Evolutionary conservation across 192 early-diverging fungal genomes (phyloP), one percentile per base, ranked within the genome.

Genomic region (Coemansia sp.): DNA sequence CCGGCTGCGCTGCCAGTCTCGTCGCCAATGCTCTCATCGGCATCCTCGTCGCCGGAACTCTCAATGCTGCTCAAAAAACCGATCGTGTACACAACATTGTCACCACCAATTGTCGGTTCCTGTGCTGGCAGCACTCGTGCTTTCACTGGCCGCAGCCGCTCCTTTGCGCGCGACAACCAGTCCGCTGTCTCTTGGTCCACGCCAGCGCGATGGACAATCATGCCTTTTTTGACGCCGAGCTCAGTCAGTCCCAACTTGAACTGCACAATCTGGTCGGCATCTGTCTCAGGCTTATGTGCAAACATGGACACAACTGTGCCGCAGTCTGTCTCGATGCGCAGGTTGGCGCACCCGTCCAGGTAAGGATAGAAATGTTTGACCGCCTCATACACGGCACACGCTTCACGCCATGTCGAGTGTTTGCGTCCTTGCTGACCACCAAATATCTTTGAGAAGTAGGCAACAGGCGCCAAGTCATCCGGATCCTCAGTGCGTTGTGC

Each of bases 391-490:
- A 66, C 23, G 6, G 58, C 70, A 29, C 43, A 54, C 1, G 64
- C 63, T 22, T 73, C 70, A 16, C 54, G 45, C 53, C 47, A 73
- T 3, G 64, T 57, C 4, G 64, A 24, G 19, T 65, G 65, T 4
- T 52, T 41, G 12, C 32, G 24, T 18, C 70, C 70, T 19, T 73
- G 70, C 48, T 29, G 22, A 4, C 70, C 58, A 18, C 66, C 59
- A 20, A 73, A 73, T 29, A 38, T 54, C 49, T 73, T 73, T 1
- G 64, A 66, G 39, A 48, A 73, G 60, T 73, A 73, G 18, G 70
- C 70, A 1, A 66, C 64, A 2, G 52, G 58, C 29, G 26, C 43
- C 11, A 73, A 38, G 4, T 65, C 52, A 1, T 52, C n/a, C 16
- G 16, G 4, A 3, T 22, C 56, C n/a, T 14, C 3, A 1, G 9